These are phyloP conservation scores for Salix suchowensis DNA, from an alignment of 345 rosid genomes.

Conservation along the genomic window DNA sequence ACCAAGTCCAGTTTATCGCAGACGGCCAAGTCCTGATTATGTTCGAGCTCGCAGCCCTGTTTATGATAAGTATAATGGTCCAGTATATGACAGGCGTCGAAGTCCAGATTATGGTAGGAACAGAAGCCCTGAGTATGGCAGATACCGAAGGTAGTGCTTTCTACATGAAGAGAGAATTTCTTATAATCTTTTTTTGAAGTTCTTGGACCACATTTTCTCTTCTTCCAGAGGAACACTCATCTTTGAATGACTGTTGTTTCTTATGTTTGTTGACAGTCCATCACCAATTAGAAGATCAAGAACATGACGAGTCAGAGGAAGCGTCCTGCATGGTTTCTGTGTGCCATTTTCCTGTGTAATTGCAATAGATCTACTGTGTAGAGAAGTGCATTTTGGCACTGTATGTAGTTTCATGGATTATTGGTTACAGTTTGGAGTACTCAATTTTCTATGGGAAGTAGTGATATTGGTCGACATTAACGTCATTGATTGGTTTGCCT, in stretches of 20 bases:
- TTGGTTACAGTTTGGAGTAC: not conserved
- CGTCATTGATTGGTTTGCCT: too few relatives aligned
- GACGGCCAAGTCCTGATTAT: slow-evolving; percentile 78
- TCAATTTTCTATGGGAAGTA: not conserved
- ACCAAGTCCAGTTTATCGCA: slow-evolving; percentile 60
- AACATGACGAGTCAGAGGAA: slow-evolving; percentile 27
- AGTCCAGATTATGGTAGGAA: slow-evolving; percentile 44
- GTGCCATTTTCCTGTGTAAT: not conserved
- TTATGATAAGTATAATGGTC: slow-evolving; percentile 63
- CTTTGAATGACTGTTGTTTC: not conserved
- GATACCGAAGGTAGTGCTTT: slow-evolving; percentile 59
- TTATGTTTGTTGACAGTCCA: slow-evolving; percentile 35
- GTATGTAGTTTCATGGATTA: not conserved
- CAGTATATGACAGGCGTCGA: slow-evolving; percentile 44
- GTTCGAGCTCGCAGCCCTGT: slow-evolving; percentile 68
- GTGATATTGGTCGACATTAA: not conserved
- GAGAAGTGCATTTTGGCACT: not conserved
- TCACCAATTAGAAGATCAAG: slow-evolving; percentile 63
- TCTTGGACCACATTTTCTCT: not conserved
- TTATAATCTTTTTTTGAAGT: not conserved
- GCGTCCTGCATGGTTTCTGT: not conserved
- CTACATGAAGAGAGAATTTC: not conserved
- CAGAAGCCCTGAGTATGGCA: slow-evolving; percentile 45
- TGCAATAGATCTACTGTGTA: slow-evolving; percentile 8
- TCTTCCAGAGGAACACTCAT: not conserved